Percentiles rank a stretch among this genome's conserved stretches.
These are phyloP conservation scores for Carpinus fangiana DNA, from an alignment of 306 rosid genomes.

Conservation along the genomic window DNA sequence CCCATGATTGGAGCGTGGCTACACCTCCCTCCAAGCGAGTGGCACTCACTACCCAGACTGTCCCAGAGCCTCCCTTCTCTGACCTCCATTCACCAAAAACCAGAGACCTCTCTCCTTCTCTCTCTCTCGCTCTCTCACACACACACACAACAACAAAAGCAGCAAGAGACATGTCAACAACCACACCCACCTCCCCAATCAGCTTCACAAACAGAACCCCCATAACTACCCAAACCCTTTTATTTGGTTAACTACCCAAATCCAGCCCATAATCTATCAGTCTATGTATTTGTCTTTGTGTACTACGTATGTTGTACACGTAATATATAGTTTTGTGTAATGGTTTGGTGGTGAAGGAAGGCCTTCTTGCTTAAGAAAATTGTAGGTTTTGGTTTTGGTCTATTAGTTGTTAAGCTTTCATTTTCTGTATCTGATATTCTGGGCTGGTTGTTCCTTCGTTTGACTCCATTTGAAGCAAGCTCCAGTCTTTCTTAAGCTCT, in stretches of 20 bases:
- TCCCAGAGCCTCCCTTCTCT: background rate
- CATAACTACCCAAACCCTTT: background rate
- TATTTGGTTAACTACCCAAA: background rate
- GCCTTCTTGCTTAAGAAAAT: conserved; percentile 41
- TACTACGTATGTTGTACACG: no score
- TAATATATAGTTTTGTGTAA: conserved; percentile 9
- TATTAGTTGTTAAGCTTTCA: conserved; percentile 81
- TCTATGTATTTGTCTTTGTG: background rate
- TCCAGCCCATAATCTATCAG: background rate
- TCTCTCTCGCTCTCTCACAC: background rate
- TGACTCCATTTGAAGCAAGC: conserved; percentile 86
- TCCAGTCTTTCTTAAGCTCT: conserved; percentile 38
- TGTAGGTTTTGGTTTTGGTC: conserved; percentile 37
- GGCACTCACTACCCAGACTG: background rate
- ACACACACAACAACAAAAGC: background rate
- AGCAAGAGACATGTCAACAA: conserved; percentile 32
- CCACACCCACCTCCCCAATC: conserved; percentile 18
- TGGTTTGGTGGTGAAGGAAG: conserved; percentile 32
- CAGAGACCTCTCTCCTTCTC: background rate
- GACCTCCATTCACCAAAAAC: conserved; percentile 23
- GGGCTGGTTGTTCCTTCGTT: conserved; percentile 45
- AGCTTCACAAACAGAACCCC: conserved; percentile 3
- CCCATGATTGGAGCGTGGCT: background rate
- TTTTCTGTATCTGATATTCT: conserved; percentile 60
- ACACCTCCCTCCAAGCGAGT: background rate